phyloP scores from a whole-genome alignment of 2,329 filamentous ascomycete species.

The Daldinia sp. region DNA sequence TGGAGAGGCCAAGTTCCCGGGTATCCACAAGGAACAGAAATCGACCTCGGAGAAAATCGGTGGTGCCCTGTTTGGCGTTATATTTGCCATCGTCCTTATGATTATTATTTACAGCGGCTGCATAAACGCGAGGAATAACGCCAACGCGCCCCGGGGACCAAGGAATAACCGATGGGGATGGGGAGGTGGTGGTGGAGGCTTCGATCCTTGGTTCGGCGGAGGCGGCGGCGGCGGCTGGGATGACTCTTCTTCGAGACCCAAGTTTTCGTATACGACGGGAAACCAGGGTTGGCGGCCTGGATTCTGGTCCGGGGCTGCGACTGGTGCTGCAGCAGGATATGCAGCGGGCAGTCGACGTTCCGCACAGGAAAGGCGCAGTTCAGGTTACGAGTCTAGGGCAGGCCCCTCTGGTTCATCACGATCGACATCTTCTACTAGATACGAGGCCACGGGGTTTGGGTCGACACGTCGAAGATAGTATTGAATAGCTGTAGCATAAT shows the following conservation, averaged over 20 bases:
- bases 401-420: constrained; percentile 35
- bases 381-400: constrained; percentile 43
- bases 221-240: constrained; percentile 50
- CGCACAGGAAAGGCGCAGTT: constrained; percentile 40
- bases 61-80: constrained; percentile 63
- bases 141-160: constrained; percentile 26
- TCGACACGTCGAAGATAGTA: constrained; percentile 67
- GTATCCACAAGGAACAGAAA: constrained; percentile 54
- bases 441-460: constrained; percentile 77
- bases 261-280: constrained; percentile 46
- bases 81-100: constrained; percentile 66
- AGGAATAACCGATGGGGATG: constrained; percentile 48
- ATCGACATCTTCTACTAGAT: constrained; percentile 55
- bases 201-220: constrained; percentile 54
- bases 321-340: constrained; percentile 75
- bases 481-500: not conserved
- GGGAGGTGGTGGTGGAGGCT: constrained; percentile 49
- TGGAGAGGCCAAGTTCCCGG: constrained; percentile 76
- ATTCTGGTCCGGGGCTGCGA: constrained; percentile 75
- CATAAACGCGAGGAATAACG: constrained; percentile 33
- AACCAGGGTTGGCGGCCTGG: constrained; percentile 71
- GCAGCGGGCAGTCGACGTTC: constrained; percentile 61
- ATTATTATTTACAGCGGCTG: constrained; percentile 71
- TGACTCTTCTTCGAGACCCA: constrained; percentile 59
- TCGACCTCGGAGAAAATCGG: constrained; percentile 44